Evolutionary conservation across 2,329 filamentous ascomycete genomes (phyloP), one percentile per base, ranked within the genome.

Genomic region (Pseudogymnoascus sp.): DNA sequence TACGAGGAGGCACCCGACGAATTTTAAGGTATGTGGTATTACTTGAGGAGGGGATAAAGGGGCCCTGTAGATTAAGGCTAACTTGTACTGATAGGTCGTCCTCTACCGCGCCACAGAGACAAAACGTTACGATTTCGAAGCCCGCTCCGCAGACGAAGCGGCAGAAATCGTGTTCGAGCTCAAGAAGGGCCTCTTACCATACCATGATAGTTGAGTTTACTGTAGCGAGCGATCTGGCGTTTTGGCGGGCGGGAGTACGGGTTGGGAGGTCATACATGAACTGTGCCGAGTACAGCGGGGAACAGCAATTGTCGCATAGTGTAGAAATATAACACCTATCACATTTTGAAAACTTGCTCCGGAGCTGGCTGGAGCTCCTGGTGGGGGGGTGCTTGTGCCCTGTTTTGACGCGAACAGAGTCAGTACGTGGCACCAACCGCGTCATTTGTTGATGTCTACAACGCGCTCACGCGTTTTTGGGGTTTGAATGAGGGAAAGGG

Each of bases 111-210:
- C 87, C 59, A 84, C 86, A 1, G 90, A 93, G 76, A 88, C 83
- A 65, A 93, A 93, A 77, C 78, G 90, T 65, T 95, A 95, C 75
- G 90, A 95, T 68, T 95, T 95, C 73, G 90, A 93, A 75, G 86
- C 89, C n/a, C 84, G 83, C 67, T 88, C 80, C 67, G 79, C 82
- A 10, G 84, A 86, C 31, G 89, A 93, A 75, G 90, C 90, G 46
- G 79, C 83, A n/a, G 89, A 91, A 72, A 91, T 95, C 72, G 89
- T 93, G 28, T 81, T 78, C 63, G 89, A 92, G 77, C 84, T 95
- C 65, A 90, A 89, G 76, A 90, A 86, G 75, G 89, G 89, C 31
- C 86, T 91, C 61, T 84, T 85, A 35, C 85, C 87, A 24, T 89
- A 89, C 70, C 50, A 56, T 33, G 50, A 56, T 11, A 33, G 10